A percentile compares a stretch with the other conserved stretches of the same genome.
Conservation (phyloP, 2,329 filamentous ascomycete species). For the Calonectria pauciramosa region DNA sequence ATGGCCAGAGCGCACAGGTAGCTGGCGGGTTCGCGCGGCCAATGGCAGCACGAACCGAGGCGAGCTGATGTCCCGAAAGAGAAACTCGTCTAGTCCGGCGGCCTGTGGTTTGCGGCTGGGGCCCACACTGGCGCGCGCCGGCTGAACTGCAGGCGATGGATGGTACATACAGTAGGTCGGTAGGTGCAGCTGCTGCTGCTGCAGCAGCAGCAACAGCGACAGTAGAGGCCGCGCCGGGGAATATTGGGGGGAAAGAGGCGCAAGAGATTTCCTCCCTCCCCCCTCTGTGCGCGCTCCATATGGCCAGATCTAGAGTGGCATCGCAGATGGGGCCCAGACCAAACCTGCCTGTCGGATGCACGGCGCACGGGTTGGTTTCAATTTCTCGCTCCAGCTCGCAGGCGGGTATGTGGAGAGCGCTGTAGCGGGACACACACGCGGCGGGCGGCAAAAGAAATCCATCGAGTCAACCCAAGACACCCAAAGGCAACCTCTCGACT, state of each 20-base stretch:
- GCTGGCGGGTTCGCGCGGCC: slow-evolving; percentile 19
- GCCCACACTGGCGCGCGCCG: slow-evolving; percentile 25
- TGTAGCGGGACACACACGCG: background rate
- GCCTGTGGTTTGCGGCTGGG: slow-evolving; percentile 37
- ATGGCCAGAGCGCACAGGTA: background rate
- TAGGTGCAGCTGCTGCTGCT: background rate
- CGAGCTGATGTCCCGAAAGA: slow-evolving; percentile 39
- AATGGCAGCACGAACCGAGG: slow-evolving; percentile 32
- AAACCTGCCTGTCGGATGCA: slow-evolving; percentile 31
- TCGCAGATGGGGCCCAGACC: slow-evolving; percentile 28
- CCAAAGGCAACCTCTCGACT: background rate
- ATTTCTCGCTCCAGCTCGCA: slow-evolving; percentile 9
- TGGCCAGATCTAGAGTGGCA: slow-evolving; percentile 35
- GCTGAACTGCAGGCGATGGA: background rate
- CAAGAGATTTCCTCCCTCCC: background rate
- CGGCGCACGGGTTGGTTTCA: slow-evolving; percentile 34
- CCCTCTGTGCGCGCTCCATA: background rate
- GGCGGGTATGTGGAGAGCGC: background rate
- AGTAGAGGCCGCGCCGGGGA: background rate
- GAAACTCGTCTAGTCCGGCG: slow-evolving; percentile 43
- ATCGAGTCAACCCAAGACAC: slow-evolving; percentile 1
- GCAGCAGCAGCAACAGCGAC: background rate
- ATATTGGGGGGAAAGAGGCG: background rate
- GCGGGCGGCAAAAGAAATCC: background rate
- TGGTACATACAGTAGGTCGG: background rate